phyloP scores from a whole-genome alignment of 345 rosid species.

The Atalantia buxifolia region DNA sequence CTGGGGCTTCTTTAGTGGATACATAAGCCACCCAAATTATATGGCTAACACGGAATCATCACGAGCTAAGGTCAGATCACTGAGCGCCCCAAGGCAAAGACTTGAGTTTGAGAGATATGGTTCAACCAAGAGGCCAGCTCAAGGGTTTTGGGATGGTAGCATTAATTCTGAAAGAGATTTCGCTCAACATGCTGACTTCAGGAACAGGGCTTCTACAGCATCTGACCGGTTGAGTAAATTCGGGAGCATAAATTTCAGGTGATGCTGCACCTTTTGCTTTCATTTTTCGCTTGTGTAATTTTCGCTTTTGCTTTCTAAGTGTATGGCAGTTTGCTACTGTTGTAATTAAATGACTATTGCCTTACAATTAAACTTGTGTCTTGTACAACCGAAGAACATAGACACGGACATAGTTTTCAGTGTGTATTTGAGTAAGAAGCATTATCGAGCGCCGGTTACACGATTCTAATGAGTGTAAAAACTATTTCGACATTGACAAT shows the following conservation, averaged over 20 bases:
- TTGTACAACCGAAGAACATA: neutral
- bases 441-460: neutral
- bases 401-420: neutral
- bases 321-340: constrained; percentile 8
- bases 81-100: constrained; percentile 95
- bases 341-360: constrained; percentile 31
- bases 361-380: neutral
- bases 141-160: constrained; percentile 41
- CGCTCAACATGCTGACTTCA: constrained; percentile 33
- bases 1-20: constrained; percentile 57
- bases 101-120: constrained; percentile 51
- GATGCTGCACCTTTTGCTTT: constrained; percentile 8
- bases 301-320: neutral
- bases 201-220: constrained; percentile 30
- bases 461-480: neutral
- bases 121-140: constrained; percentile 34
- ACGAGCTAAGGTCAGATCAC: constrained; percentile 79
- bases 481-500: neutral
- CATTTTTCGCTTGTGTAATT: neutral
- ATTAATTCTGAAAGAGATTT: constrained; percentile 41
- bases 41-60: constrained; percentile 93
- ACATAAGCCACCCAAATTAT: constrained; percentile 74
- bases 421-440: neutral
- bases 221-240: constrained; percentile 30
- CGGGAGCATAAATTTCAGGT: constrained; percentile 34